Conservation (phyloP, 345 rosid genomes). For the Cochlearia excelsa region DNA sequence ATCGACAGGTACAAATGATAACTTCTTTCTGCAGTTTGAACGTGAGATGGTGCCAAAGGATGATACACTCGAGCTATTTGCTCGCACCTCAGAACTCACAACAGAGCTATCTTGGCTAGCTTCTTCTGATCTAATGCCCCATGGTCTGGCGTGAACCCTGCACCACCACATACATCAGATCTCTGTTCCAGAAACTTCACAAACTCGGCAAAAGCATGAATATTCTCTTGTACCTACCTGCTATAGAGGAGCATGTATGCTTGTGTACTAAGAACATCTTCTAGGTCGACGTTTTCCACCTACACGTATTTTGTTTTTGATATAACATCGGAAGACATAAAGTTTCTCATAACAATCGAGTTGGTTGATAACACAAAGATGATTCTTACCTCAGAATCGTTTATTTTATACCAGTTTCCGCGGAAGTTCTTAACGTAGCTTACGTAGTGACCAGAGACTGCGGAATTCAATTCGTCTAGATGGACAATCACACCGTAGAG, state of each 20-base stretch:
- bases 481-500: conserved; percentile 96
- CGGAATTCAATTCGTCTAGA: conserved; percentile 91
- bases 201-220: no score
- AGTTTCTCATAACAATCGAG: background rate
- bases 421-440: conserved; percentile 80
- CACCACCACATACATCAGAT: conserved; percentile 5
- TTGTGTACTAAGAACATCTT: conserved; percentile 76
- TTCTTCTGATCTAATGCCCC: conserved; percentile 48
- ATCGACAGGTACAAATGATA: conserved; percentile 16
- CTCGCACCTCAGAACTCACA: conserved; percentile 26
- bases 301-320: conserved; percentile 33
- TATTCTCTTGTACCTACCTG: conserved; percentile 45
- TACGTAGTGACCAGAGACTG: conserved; percentile 92
- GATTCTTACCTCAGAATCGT: conserved; percentile 73
- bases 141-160: conserved; percentile 67
- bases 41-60: conserved; percentile 27
- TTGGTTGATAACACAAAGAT: background rate
- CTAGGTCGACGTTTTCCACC: conserved; percentile 71
- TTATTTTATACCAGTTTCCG: conserved; percentile 83
- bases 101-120: conserved; percentile 35
- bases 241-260: conserved; percentile 45
- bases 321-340: background rate
- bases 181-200: background rate
- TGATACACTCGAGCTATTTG: conserved; percentile 1
- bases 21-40: conserved; percentile 29